Evolutionary conservation across 2,329 filamentous ascomycete genomes (phyloP).

Genomic region (Alternaria triticimaculans): DNA sequence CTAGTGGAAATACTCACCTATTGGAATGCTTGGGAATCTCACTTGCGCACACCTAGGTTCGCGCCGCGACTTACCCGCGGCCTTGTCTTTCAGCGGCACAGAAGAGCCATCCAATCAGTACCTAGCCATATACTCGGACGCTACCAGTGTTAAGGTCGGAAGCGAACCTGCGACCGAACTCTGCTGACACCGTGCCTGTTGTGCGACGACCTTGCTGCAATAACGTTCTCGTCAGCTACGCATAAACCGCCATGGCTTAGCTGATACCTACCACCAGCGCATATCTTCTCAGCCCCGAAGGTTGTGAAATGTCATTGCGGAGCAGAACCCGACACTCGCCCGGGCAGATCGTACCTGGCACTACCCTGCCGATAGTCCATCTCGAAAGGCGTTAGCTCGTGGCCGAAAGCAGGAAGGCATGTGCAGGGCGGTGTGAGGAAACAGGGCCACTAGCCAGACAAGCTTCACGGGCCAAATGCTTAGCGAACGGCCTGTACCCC

Average conservation of each 20-base stretch:
- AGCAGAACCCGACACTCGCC: neutral
- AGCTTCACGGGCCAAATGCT: slow-evolving; percentile 28
- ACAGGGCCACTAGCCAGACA: slow-evolving; percentile 12
- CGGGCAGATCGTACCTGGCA: slow-evolving; percentile 7
- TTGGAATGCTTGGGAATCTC: neutral
- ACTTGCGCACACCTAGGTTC: slow-evolving; percentile 6
- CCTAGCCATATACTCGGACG: neutral
- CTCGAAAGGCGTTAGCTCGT: neutral
- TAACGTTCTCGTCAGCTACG: neutral
- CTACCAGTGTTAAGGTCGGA: neutral
- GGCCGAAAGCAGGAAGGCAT: neutral
- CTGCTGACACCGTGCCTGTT: neutral
- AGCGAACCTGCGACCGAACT: neutral
- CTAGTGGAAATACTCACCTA: neutral
- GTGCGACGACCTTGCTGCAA: neutral
- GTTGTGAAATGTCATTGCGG: neutral
- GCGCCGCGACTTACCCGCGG: slow-evolving; percentile 19
- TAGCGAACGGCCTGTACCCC: slow-evolving; percentile 18
- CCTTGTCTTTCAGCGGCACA: slow-evolving; percentile 5
- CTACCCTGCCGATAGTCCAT: slow-evolving; percentile 2
- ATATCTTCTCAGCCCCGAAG: neutral
- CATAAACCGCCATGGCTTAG: neutral
- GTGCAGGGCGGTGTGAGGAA: slow-evolving; percentile 13
- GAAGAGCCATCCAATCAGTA: slow-evolving; percentile 11
- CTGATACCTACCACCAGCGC: neutral